Evolutionary conservation across 306 rosid species (phyloP), one percentile per base, ranked within the genome.

Genomic region (Oemleria cerasiformis): DNA sequence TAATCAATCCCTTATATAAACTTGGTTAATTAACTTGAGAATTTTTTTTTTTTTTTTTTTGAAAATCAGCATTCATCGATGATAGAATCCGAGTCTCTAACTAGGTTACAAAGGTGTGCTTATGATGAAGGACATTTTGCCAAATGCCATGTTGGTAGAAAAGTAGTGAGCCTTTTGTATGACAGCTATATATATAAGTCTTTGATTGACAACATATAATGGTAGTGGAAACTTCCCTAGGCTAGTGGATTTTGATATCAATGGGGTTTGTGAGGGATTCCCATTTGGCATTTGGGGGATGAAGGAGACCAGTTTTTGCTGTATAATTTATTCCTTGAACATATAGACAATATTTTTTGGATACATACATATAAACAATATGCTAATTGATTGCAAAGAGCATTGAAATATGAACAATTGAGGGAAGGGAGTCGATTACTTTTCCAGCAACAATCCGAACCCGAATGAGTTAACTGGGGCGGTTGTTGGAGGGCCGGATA

Each of bases 401-500:
- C 70, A 61, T 82, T 71, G 83, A 73, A 76, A 74, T 78, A 54
- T 77, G 92, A 80, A 84, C 72, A 81, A 63, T 23, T 17, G 49
- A 65, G 86, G 75, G 84, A 45, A 73, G 65, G 95, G 95, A 20
- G 41, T 69, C 65, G 1, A 38, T 38, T 83, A 81, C 65, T 82
- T 50, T 51, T n/a, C 55, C n/a, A 80, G 49, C 76, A 65, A n/a
- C 2, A 75, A 68, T 30, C 80, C 88, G 13, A 81, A 88, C 59
- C 75, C 80, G 1, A 88, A 88, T 80, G 23, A 72, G 76, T 86
- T 84, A 20, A 2, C 44, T 2, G 95, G 91, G 48, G 91, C 95
- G 36, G 55, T 86, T 9, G 86, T 86, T 0, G 88, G 89, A 10
- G 95, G 91, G 4, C 95, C 91, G 21, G 79, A 75, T 77, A 13